Base-by-base conservation (phyloP, 129 eudicot genomes). In the Artemisia tridentata region DNA sequence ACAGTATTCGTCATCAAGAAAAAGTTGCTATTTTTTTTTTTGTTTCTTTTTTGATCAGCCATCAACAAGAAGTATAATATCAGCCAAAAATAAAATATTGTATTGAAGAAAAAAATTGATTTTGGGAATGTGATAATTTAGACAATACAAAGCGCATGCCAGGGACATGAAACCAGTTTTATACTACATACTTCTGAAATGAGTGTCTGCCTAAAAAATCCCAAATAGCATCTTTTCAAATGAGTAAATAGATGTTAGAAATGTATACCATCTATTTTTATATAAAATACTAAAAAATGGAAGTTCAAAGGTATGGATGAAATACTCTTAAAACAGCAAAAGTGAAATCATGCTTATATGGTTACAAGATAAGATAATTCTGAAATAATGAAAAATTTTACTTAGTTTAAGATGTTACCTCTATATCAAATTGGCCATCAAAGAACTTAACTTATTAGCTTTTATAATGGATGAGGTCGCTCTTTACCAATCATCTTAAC, bases 341-440 rank as follows among this genome's bases (percentile, higher is more conserved):
- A 38, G 45, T 38, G 11, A 38, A 38, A 2, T 38, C 45, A 38
- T 55, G n/a, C 67, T 54, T 74, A 53, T 11, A 65, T n/a, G 7
- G 19, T 53, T 53, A 19, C 47, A 45, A n/a, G 27, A 55, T 4
- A 11, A 46, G 1, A 38, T 1, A 38, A 38, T 38, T 0, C 25
- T 5, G 9, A 45, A 27, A 45, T 20, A 55, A 61, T 34, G 47
- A 17, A 16, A 49, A 58, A 69, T 62, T 81, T 82, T 76, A 74
- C 80, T 72, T 66, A n/a, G 38, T 69, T 61, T 63, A 67, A 68
- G 46, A 25, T 54, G 47, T 63, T 77, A 77, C 81, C 77, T 74
- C 55, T 80, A 19, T 34, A 61, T 68, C 79, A 67, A 66, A 34
- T 43, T 61, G 76, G 74, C 57, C 72, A 69, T 67, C 72, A 80